Base-by-base conservation (phyloP, 768 basidiomycete genomes). In the Peribolospora baueri region DNA sequence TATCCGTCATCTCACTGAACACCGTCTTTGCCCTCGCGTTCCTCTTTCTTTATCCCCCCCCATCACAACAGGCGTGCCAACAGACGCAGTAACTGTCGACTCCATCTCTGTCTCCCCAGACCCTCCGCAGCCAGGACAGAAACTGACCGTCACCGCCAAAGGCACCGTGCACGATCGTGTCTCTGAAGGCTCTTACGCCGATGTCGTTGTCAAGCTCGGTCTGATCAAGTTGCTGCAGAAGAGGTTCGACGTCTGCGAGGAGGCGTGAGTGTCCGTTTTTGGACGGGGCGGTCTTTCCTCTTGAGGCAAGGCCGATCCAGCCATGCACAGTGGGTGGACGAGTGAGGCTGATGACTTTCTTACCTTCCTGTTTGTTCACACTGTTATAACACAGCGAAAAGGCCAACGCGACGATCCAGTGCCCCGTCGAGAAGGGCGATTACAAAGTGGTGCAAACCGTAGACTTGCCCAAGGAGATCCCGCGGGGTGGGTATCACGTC, bases 161-260 rank as follows among this genome's bases (percentile, higher is more conserved):
- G 91, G 79, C 3, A 64, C 61, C 3, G 82, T 79, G 2, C 60
- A 66, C 5, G 49, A 14, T 48, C 43, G 14, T 13, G 8, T 5
- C 50, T 45, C 46, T 41, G 80, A 88, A 4, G 93, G 93, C 5
- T 83, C 91, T 45, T 83, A 76, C 62, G 91, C 82, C 6, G 79
- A 90, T 60, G 87, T 98, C 4, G 68, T 69, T 1, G 91, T 98
- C 55, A 97, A 95, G 67, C 73, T 97, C n/a, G 93, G 93, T 37
- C 69, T 85, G 39, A 76, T 98, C 64, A 93, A 85, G 70, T 66
- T 97, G n/a, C 70, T 97, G 41, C 68, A 72, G 48, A 93, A 84
- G 70, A 64, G 60, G 13, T 91, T 95, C 61, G 85, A 95, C 60
- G 68, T 95, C 41, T 97, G 91, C 65, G 74, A 90, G 57, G 90